Conservation (phyloP, 73 alveolate genomes). For the Paramecium sonneborni region DNA sequence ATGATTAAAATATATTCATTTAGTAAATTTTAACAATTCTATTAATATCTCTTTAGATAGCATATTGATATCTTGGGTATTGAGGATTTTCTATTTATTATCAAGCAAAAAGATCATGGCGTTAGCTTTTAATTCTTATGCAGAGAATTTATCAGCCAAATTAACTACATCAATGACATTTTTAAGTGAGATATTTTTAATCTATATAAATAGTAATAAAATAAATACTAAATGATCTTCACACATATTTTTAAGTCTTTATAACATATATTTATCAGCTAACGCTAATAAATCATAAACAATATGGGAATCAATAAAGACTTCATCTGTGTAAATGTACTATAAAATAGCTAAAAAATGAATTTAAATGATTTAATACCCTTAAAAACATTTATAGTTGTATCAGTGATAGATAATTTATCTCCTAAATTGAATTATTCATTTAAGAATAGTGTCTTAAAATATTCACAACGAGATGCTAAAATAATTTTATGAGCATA, state of each 20-base stretch:
- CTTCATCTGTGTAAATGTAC: constrained; percentile 75
- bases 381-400: constrained; percentile 35
- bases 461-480: constrained; percentile 77
- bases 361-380: constrained; percentile 41
- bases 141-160: constrained; percentile 73
- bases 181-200: constrained; percentile 67
- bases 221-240: constrained; percentile 70
- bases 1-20: constrained; percentile 43
- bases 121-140: constrained; percentile 71
- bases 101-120: constrained; percentile 72
- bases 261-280: constrained; percentile 69
- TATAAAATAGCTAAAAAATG: constrained; percentile 58
- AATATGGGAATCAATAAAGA: constrained; percentile 45
- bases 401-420: not conserved
- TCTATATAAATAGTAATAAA: not conserved
- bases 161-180: constrained; percentile 75
- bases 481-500: constrained; percentile 78
- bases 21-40: constrained; percentile 47
- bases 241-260: constrained; percentile 75
- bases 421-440: not conserved
- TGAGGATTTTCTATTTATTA: not conserved
- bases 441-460: constrained; percentile 66
- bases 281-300: constrained; percentile 68
- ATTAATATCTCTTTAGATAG: constrained; percentile 30
- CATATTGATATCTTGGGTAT: constrained; percentile 25